Evolutionary conservation across 106 monocot species (phyloP).

Genomic region (Posidonia australis): DNA sequence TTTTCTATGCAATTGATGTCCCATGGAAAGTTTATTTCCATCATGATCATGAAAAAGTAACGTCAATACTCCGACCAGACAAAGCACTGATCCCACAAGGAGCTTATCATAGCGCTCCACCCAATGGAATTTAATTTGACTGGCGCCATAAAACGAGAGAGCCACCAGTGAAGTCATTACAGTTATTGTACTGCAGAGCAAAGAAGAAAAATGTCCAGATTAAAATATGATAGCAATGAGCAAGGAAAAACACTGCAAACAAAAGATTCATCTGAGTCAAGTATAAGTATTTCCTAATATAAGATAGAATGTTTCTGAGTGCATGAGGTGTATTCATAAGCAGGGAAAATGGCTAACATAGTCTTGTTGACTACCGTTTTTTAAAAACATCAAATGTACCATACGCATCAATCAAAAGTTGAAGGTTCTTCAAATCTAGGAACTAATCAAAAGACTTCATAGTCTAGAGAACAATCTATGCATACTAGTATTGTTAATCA

Average conservation of each 20-base stretch:
- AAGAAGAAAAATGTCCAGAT: neutral
- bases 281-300: no score
- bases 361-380: no score
- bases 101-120: constrained; percentile 76
- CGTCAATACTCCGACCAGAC: constrained; percentile 58
- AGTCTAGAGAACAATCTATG: no score
- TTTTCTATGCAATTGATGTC: constrained; percentile 37
- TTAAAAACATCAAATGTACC: no score
- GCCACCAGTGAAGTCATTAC: constrained; percentile 76
- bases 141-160: constrained; percentile 66
- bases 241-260: neutral
- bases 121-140: constrained; percentile 71
- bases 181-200: constrained; percentile 45
- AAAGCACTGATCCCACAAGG: constrained; percentile 65
- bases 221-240: neutral
- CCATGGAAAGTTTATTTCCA: constrained; percentile 12
- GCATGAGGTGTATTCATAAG: no score
- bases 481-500: no score
- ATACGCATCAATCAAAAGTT: no score
- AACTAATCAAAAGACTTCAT: no score
- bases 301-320: no score
- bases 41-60: constrained; percentile 59
- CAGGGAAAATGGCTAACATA: no score
- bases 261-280: neutral
- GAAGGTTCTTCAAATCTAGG: no score